Evolutionary conservation across 495 filamentous ascomycete genomes (phyloP).

Genomic region (Aspergillus bridgeri): DNA sequence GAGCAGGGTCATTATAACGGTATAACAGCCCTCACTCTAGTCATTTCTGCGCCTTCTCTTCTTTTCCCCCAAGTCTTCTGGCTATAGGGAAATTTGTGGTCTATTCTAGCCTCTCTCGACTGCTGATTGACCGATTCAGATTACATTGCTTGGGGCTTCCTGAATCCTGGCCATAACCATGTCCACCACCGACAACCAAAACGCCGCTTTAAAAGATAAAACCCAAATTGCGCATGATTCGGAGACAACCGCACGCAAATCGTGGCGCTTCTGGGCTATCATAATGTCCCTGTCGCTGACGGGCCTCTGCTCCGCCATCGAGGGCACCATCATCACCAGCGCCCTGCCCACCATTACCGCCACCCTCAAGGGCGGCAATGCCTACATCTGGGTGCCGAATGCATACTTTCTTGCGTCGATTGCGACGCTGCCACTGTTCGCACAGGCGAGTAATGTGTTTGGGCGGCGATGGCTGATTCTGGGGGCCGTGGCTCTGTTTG

Average conservation of each 20-base stretch:
- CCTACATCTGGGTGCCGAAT: slow-evolving; percentile 45
- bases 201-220: no score
- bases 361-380: slow-evolving; percentile 27
- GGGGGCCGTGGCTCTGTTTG: slow-evolving; percentile 35
- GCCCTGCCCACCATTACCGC: slow-evolving; percentile 38
- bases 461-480: slow-evolving; percentile 46
- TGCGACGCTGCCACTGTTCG: slow-evolving; percentile 26
- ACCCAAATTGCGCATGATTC: no score
- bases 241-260: not conserved
- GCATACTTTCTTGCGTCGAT: slow-evolving; percentile 34
- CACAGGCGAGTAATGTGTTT: slow-evolving; percentile 48
- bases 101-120: no score
- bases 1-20: no score
- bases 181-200: no score
- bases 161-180: no score
- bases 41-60: no score
- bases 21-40: not conserved
- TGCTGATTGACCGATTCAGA: no score
- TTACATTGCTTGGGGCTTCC: no score
- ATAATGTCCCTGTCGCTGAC: slow-evolving; percentile 30
- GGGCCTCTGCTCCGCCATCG: slow-evolving; percentile 26
- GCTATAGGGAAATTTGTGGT: no score
- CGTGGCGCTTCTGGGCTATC: slow-evolving; percentile 22
- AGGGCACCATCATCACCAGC: slow-evolving; percentile 38
- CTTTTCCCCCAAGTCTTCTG: no score